Conservation (phyloP, 192 early-diverging fungal genomes). For the Coemansia sp. region DNA sequence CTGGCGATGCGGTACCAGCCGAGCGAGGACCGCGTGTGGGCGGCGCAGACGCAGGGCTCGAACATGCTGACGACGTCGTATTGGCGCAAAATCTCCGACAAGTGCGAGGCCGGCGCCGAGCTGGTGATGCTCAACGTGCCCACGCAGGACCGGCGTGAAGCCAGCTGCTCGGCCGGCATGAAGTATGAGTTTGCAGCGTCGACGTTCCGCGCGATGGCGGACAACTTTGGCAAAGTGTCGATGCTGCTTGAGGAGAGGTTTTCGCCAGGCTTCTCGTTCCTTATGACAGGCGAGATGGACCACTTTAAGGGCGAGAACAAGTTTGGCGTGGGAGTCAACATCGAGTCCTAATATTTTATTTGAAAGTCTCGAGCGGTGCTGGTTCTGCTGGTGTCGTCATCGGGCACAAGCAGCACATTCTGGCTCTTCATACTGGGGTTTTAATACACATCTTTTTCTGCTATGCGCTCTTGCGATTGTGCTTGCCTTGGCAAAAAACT, state of each 20-base stretch:
- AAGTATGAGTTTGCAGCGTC: constrained; percentile 95
- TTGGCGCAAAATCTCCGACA: constrained; percentile 87
- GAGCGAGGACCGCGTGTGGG: constrained; percentile 66
- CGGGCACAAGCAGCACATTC: background rate
- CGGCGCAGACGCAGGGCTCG: constrained; percentile 64
- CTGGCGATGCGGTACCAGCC: constrained; percentile 70
- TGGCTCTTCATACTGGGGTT: background rate
- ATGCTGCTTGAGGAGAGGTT: constrained; percentile 95
- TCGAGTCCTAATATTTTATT: constrained; percentile 69
- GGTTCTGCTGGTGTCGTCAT: background rate
- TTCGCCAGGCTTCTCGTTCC: constrained; percentile 87
- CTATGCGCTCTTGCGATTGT: background rate
- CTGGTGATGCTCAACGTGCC: constrained; percentile 71
- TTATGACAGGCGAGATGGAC: constrained; percentile 91
- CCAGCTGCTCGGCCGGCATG: constrained; percentile 90
- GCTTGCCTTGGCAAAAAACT: background rate
- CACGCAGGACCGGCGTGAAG: constrained; percentile 74
- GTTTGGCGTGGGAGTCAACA: constrained; percentile 84
- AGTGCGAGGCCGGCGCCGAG: constrained; percentile 92
- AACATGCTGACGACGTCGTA: constrained; percentile 79
- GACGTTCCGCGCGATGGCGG: constrained; percentile 89
- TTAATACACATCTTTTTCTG: constrained; percentile 8
- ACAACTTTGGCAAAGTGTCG: constrained; percentile 84
- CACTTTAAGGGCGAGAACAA: constrained; percentile 86
- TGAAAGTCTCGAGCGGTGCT: background rate